A percentile compares a stretch with the other conserved stretches of the same genome.
Evolutionary conservation across 441 rosid species (phyloP).

Genomic region (Pelargonium fulgidum): DNA sequence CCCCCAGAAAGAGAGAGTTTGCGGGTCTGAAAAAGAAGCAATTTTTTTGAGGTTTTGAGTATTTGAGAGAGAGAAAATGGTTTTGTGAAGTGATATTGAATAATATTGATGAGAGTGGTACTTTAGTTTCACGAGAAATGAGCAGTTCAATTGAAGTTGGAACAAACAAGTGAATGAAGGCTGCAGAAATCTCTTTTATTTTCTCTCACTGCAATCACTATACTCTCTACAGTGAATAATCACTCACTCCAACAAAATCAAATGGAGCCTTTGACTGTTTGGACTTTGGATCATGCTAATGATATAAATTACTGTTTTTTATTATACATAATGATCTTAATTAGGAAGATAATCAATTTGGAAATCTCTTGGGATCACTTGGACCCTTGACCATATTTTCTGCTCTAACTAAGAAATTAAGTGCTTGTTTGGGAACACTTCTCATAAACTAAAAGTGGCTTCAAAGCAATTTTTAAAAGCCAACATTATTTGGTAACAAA

Average conservation of each 20-base stretch:
- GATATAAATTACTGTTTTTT: neutral
- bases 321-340: no score
- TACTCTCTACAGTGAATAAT: neutral
- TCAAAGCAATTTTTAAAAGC: no score
- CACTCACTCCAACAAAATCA: no score
- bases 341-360: no score
- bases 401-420: no score
- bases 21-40: constrained; percentile 22
- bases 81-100: neutral
- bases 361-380: no score
- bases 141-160: constrained; percentile 23
- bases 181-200: constrained; percentile 23
- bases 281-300: neutral
- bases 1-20: constrained; percentile 16
- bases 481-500: no score
- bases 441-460: no score
- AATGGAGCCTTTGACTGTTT: neutral
- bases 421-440: no score
- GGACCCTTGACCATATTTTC: no score
- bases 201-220: constrained; percentile 2
- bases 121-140: constrained; percentile 45
- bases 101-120: neutral
- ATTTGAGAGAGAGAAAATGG: neutral
- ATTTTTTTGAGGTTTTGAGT: neutral
- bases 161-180: constrained; percentile 33